Evolutionary conservation across 2,329 filamentous ascomycete species (phyloP).

Genomic region (Neonectria magnoliae): DNA sequence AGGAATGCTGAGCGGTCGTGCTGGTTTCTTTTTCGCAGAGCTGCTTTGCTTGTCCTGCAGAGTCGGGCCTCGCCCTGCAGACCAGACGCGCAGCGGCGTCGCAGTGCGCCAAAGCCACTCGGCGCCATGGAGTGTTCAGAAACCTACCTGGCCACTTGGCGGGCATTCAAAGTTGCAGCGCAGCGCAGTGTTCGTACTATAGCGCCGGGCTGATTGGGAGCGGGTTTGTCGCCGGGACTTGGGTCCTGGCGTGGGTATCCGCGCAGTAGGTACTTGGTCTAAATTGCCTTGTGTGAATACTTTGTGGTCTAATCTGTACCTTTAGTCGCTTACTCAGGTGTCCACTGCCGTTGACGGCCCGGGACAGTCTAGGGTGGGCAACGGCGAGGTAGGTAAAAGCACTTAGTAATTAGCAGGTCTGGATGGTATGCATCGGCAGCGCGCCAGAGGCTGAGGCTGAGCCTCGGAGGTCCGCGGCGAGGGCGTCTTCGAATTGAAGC

Average conservation of each 20-base stretch:
- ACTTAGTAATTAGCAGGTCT: no score
- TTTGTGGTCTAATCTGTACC: no score
- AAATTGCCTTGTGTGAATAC: not conserved
- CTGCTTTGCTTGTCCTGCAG: not conserved
- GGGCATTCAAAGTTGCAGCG: not conserved
- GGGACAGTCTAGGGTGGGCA: not conserved
- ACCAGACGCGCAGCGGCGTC: not conserved
- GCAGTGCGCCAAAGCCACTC: not conserved
- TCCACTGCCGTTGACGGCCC: not conserved
- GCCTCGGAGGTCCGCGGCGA: not conserved
- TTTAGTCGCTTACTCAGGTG: not conserved
- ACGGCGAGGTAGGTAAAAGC: not conserved
- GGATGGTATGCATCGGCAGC: not conserved
- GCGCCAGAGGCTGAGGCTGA: not conserved
- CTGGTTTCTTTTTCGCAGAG: not conserved
- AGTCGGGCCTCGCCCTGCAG: not conserved
- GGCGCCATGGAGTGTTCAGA: not conserved
- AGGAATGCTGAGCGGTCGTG: not conserved
- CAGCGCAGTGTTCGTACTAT: not conserved
- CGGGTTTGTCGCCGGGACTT: not conserved
- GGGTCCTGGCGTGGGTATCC: not conserved
- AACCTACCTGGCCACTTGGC: not conserved
- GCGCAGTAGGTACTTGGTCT: not conserved
- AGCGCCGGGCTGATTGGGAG: not conserved
- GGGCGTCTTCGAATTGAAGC: not conserved